Conservation (phyloP, 768 basidiomycete genomes). For the Tricholoma matsutake region DNA sequence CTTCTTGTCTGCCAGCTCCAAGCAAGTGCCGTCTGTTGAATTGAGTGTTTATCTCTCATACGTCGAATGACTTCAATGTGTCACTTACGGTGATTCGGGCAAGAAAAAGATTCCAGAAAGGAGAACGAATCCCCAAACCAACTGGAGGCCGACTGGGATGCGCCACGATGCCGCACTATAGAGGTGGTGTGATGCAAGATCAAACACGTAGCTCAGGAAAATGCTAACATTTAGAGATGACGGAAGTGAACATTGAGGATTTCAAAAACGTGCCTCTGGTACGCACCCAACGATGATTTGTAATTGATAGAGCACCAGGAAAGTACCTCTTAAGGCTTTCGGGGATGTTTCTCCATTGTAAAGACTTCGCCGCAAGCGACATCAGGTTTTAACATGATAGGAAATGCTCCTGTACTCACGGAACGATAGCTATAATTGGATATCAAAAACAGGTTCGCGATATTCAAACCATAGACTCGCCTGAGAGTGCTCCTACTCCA, state of each 20-base stretch:
- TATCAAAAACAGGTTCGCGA: neutral
- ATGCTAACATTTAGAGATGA: conserved; percentile 42
- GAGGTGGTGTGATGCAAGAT: conserved; percentile 60
- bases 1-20: conserved; percentile 46
- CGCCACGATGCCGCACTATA: conserved; percentile 66
- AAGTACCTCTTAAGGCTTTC: conserved; percentile 66
- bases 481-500: conserved; percentile 73
- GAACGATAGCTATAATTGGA: conserved; percentile 42
- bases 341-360: conserved; percentile 82
- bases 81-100: conserved; percentile 70
- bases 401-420: conserved; percentile 28
- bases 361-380: conserved; percentile 27
- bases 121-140: conserved; percentile 65
- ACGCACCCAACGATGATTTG: conserved; percentile 70
- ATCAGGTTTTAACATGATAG: conserved; percentile 22
- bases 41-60: neutral
- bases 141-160: conserved; percentile 71
- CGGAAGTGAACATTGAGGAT: neutral
- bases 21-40: conserved; percentile 63
- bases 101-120: conserved; percentile 72
- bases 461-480: conserved; percentile 29
- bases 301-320: conserved; percentile 72
- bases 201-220: conserved; percentile 69
- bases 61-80: neutral
- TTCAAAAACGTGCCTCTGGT: neutral